Percentiles rank a stretch among this genome's conserved stretches.
Evolutionary conservation across 345 rosid genomes (phyloP).

Genomic region (Salix viminalis): DNA sequence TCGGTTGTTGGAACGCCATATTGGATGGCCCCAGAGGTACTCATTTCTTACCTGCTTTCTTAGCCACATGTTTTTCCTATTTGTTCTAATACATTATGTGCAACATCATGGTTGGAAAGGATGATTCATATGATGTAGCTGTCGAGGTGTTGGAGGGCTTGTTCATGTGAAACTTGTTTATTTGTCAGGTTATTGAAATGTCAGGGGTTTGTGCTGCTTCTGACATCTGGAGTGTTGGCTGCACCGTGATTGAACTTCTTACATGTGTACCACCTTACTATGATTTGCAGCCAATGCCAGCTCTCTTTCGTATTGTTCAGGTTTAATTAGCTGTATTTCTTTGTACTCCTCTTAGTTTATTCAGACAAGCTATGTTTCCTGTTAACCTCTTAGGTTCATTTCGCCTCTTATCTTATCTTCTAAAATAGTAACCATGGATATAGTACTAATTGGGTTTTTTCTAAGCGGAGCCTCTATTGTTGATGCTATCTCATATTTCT

Average conservation of each 20-base stretch:
- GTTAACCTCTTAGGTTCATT: background rate
- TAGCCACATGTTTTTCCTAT: background rate
- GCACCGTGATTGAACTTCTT: slow-evolving; percentile 96
- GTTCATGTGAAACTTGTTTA: slow-evolving; percentile 17
- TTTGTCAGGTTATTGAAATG: slow-evolving; percentile 95
- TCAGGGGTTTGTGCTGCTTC: slow-evolving; percentile 99
- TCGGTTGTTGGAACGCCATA: slow-evolving; percentile 98
- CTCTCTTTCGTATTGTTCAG: slow-evolving; percentile 98
- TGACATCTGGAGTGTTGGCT: slow-evolving; percentile 99
- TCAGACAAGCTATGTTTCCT: slow-evolving; percentile 4
- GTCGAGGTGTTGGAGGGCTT: slow-evolving; percentile 1
- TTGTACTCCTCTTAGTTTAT: background rate
- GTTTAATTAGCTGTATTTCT: slow-evolving; percentile 34
- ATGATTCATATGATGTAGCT: background rate
- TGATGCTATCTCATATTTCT: slow-evolving; percentile 2
- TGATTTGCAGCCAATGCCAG: slow-evolving; percentile 97
- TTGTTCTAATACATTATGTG: background rate
- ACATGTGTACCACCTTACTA: slow-evolving; percentile 98
- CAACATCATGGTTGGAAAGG: background rate
- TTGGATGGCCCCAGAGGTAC: slow-evolving; percentile 99
- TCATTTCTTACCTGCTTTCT: slow-evolving; percentile 3
- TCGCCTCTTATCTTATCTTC: background rate
- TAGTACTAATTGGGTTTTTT: too few species aligned
- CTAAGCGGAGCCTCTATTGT: background rate
- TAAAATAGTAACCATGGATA: too few species aligned